Conservation (phyloP, 140 eudicot genomes). For the Stevia rebaudiana region DNA sequence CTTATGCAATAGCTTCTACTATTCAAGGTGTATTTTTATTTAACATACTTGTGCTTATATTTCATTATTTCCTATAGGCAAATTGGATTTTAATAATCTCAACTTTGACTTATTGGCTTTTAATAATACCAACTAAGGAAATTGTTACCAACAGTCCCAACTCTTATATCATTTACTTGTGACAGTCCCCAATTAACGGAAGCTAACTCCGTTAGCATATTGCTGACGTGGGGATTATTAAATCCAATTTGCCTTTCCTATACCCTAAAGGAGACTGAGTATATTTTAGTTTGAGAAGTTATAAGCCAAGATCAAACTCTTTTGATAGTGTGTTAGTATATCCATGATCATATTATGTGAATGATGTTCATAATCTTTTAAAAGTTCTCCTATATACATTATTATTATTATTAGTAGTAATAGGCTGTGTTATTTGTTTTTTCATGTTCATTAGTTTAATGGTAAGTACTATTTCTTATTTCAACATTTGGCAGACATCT, state of each 20-base stretch:
- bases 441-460: neutral
- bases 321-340: neutral
- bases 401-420: neutral
- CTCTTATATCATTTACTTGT: too few relatives aligned
- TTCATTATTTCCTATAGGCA: too few relatives aligned
- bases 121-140: too few relatives aligned
- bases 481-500: constrained; percentile 49
- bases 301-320: neutral
- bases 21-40: constrained; percentile 63
- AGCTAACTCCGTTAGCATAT: too few relatives aligned
- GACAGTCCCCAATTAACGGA: too few relatives aligned
- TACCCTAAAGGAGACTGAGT: neutral
- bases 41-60: constrained; percentile 7
- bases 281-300: too few relatives aligned
- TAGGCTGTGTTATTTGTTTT: neutral
- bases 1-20: constrained; percentile 62
- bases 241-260: too few relatives aligned
- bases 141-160: too few relatives aligned
- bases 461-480: constrained; percentile 5
- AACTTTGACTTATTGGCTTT: too few relatives aligned
- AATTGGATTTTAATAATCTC: too few relatives aligned
- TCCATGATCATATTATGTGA: neutral
- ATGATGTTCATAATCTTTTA: neutral
- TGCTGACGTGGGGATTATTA: too few relatives aligned
- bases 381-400: neutral